Conservation (phyloP, 352 stramenopile genomes). For the Aphanomyces euteiches region DNA sequence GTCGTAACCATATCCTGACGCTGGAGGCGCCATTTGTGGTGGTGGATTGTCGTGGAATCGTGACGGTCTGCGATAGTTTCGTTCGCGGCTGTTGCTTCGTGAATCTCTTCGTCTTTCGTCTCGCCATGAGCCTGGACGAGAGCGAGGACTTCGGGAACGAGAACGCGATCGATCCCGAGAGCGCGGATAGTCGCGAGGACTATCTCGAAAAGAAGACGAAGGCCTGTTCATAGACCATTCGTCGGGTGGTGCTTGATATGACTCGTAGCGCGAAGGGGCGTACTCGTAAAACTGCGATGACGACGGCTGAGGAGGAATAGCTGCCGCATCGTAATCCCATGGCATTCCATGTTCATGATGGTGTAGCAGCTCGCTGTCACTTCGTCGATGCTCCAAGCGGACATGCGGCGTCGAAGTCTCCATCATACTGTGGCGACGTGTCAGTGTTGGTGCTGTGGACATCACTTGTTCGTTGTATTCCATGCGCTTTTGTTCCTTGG, state of each 20-base stretch:
- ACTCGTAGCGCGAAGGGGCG: not conserved
- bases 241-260: not conserved
- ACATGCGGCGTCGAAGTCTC: not conserved
- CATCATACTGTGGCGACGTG: conserved; percentile 50
- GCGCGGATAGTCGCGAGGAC: too few relatives aligned
- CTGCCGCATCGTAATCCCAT: not conserved
- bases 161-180: conserved; percentile 1
- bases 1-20: not conserved
- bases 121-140: not conserved
- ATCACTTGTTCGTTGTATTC: conserved; percentile 45
- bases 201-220: not conserved
- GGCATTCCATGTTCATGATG: too few relatives aligned
- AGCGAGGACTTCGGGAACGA: conserved; percentile 1
- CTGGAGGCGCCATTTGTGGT: not conserved
- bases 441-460: conserved; percentile 25
- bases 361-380: conserved; percentile 1
- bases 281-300: conserved; percentile 6
- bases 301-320: not conserved
- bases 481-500: conserved; percentile 51
- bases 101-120: conserved; percentile 8
- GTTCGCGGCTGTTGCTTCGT: not conserved
- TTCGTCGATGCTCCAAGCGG: conserved; percentile 8
- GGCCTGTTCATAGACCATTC: not conserved
- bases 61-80: not conserved
- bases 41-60: not conserved